Conservation (phyloP, 768 basidiomycete species). For the Kwoniella heveanensis region DNA sequence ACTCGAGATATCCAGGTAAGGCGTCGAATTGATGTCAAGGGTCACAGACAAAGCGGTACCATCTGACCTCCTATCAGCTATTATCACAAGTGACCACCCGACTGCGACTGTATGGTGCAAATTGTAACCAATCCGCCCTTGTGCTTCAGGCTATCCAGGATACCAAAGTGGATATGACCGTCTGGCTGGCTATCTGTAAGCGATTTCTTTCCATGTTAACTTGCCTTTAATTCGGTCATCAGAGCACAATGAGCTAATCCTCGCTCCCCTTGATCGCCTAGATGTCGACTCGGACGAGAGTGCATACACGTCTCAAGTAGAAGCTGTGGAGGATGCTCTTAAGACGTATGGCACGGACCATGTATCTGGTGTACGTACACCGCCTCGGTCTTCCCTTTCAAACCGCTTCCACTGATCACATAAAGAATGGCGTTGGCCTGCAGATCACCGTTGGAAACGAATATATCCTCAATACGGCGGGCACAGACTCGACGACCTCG, state of each 20-base stretch:
- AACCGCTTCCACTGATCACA: neutral
- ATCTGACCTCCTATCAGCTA: conserved; percentile 65
- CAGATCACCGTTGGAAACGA: conserved; percentile 86
- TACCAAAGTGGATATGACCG: conserved; percentile 82
- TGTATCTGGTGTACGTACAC: conserved; percentile 63
- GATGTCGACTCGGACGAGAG: conserved; percentile 64
- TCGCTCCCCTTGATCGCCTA: no score
- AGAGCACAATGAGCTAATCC: no score
- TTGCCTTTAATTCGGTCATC: no score
- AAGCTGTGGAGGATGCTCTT: conserved; percentile 68
- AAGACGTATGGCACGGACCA: conserved; percentile 74
- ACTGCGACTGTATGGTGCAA: conserved; percentile 69
- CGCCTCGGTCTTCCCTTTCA: neutral
- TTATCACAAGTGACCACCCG: conserved; percentile 79
- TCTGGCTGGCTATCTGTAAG: conserved; percentile 60
- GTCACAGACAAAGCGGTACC: no score
- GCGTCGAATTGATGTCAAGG: neutral
- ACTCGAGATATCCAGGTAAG: conserved; percentile 52
- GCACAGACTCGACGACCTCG: conserved; percentile 36
- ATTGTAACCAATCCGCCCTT: conserved; percentile 57
- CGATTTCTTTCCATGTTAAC: neutral
- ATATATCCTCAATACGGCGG: conserved; percentile 69
- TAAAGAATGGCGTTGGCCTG: neutral
- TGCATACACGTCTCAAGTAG: conserved; percentile 74
- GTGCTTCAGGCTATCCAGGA: conserved; percentile 82